phyloP scores from a whole-genome alignment of 371 early-diverging fungal genomes.

The Mucor mucedo region DNA sequence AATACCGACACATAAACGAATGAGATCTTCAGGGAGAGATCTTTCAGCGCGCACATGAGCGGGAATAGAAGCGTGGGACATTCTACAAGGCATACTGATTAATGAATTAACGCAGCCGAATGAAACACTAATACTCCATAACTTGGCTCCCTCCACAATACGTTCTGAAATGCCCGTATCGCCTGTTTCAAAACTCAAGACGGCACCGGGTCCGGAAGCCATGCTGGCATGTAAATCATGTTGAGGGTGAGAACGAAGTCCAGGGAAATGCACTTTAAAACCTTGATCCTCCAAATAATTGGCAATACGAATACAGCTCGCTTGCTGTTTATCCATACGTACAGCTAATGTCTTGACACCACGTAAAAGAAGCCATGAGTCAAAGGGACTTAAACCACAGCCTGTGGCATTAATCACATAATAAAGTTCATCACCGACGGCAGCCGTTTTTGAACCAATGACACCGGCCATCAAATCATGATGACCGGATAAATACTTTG shows the following conservation, averaged over 20 bases:
- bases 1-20: slow-evolving; percentile 97
- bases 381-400: slow-evolving; percentile 86
- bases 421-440: slow-evolving; percentile 78
- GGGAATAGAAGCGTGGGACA: slow-evolving; percentile 97
- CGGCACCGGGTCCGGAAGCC: slow-evolving; percentile 91
- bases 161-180: slow-evolving; percentile 79
- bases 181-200: slow-evolving; percentile 93
- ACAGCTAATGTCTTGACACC: slow-evolving; percentile 90
- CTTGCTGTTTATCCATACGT: slow-evolving; percentile 87
- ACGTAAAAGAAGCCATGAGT: slow-evolving; percentile 85
- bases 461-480: slow-evolving; percentile 94
- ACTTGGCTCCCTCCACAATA: slow-evolving; percentile 81
- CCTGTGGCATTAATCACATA: slow-evolving; percentile 94
- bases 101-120: slow-evolving; percentile 97
- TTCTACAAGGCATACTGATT: slow-evolving; percentile 96
- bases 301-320: slow-evolving; percentile 78
- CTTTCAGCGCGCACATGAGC: slow-evolving; percentile 86
- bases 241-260: slow-evolving; percentile 85
- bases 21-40: slow-evolving; percentile 90
- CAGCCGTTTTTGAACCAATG: slow-evolving; percentile 70
- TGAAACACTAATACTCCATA: slow-evolving; percentile 93
- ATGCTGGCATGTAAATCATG: slow-evolving; percentile 81
- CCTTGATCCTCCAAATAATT: slow-evolving; percentile 78
- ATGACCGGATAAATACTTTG: slow-evolving; percentile 92
- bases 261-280: slow-evolving; percentile 90